phyloP scores from a whole-genome alignment of 1,139 yeast genomes.

The Blastobotrys indianensis region DNA sequence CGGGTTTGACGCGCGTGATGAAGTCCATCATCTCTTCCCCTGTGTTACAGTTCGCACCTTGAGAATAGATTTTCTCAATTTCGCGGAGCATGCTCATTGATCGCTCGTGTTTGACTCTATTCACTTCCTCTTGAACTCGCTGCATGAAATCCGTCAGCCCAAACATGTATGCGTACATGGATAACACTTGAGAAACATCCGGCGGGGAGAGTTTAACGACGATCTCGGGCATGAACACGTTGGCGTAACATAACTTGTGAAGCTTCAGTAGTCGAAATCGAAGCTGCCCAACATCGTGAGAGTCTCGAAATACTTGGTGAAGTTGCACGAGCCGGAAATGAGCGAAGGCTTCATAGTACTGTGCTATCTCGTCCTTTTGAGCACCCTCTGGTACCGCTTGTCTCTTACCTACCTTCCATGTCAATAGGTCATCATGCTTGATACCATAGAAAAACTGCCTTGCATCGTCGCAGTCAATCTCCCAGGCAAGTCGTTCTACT shows the following conservation, averaged over 20 bases:
- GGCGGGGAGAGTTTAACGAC: constrained; percentile 6
- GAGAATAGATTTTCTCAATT: not conserved
- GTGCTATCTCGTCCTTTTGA: too few relatives aligned
- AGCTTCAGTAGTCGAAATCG: too few relatives aligned
- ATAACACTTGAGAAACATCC: constrained; percentile 1
- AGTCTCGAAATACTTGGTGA: too few relatives aligned
- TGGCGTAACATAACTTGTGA: constrained; percentile 3
- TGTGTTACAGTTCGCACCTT: constrained; percentile 2
- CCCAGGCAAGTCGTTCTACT: constrained; percentile 1
- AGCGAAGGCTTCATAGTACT: too few relatives aligned
- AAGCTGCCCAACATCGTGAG: too few relatives aligned
- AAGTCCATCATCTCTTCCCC: constrained; percentile 1
- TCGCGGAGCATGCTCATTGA: constrained; percentile 2
- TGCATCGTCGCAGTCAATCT: constrained; percentile 8
- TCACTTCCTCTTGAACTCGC: constrained; percentile 8
- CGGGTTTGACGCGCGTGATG: constrained; percentile 8
- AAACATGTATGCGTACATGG: constrained; percentile 7
- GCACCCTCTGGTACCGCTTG: too few relatives aligned
- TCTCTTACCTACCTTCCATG: too few relatives aligned
- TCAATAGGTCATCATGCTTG: not conserved
- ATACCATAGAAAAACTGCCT: not conserved
- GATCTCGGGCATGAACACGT: constrained; percentile 7
- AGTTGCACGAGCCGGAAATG: too few relatives aligned
- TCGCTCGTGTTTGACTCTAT: not conserved
- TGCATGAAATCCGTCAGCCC: constrained; percentile 8